Evolutionary conservation across 2,329 filamentous ascomycete species (phyloP), one percentile per base, ranked within the genome.

Genomic region (Pseudophaeomoniella oleicola): DNA sequence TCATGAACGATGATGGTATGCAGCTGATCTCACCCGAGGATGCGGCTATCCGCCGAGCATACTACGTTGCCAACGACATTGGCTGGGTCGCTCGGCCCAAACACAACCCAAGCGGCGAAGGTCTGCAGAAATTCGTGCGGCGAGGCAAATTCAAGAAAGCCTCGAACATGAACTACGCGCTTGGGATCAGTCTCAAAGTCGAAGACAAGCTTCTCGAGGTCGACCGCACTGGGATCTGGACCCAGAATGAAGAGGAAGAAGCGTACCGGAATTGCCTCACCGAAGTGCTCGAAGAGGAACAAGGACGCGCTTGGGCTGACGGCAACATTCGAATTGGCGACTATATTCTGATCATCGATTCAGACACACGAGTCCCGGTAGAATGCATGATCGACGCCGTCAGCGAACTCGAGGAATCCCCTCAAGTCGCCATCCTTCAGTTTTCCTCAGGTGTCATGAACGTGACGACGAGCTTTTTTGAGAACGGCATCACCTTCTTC

Each of bases 321-420:
- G 85, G 83, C 44, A 85, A 90, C 57, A 81, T 92, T 47, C 81
- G 84, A 37, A 66, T 92, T 16, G 84, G 84, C 39, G 83, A 90
- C 57, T 86, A 74, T 46, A 78, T 81, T 37, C 59, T 81, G n/a
- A 63, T 81, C 35, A 69, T 81, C 40, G 77, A 81, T 51, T 78
- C 71, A 2, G 77, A 81, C 46, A 81, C 78, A 10, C 69, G 76
- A 51, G 73, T 81, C 5, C 78, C 78, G 0, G 54, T 62, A 0
- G 77, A 82, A 45, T 82, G 75, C 43, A 60, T 83, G 3, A 59
- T 83, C 10, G 73, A 81, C 43, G 76, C 71, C 12, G 76, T 73
- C 12, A 69, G 69, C 12, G 79, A 83, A 53, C 81, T 83, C 77
- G 71, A 76, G 43, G 64, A 72, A 42, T 77, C 69, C 12, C 78